phyloP scores from a whole-genome alignment of 2,329 filamentous ascomycete species.

The Colletotrichum tabaci region DNA sequence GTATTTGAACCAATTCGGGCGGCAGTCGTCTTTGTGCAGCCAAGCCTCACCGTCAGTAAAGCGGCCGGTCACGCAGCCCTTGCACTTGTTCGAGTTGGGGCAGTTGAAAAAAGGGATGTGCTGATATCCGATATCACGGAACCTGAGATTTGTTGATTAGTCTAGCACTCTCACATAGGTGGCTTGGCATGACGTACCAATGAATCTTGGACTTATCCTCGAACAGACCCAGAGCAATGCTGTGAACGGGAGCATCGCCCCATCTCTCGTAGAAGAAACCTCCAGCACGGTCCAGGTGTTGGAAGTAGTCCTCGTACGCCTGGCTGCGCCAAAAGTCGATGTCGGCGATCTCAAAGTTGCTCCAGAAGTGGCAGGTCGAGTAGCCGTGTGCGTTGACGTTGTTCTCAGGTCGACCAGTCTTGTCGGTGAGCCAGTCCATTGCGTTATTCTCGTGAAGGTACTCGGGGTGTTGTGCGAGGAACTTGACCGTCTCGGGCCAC shows the following conservation, averaged over 20 bases:
- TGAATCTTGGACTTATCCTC: slow-evolving; percentile 93
- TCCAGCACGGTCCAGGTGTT: slow-evolving; percentile 92
- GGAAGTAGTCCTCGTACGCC: slow-evolving; percentile 94
- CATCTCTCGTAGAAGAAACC: slow-evolving; percentile 99
- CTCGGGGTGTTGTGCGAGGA: slow-evolving; percentile 86
- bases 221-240: slow-evolving; percentile 91
- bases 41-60: slow-evolving; percentile 91
- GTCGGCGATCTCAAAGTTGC: slow-evolving; percentile 97
- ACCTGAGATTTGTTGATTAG: slow-evolving; percentile 71
- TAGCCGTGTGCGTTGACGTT: slow-evolving; percentile 89
- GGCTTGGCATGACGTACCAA: slow-evolving; percentile 74
- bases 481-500: slow-evolving; percentile 97
- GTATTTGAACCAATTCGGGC: slow-evolving; percentile 97
- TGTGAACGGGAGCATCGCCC: slow-evolving; percentile 98
- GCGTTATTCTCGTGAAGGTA: slow-evolving; percentile 89
- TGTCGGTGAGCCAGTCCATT: slow-evolving; percentile 89
- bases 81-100: slow-evolving; percentile 95
- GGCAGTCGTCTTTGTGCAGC: slow-evolving; percentile 91
- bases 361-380: slow-evolving; percentile 99
- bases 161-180: not conserved
- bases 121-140: slow-evolving; percentile 98
- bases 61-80: slow-evolving; percentile 86
- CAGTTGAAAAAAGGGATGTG: slow-evolving; percentile 99
- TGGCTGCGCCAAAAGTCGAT: slow-evolving; percentile 93
- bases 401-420: slow-evolving; percentile 81